A percentile compares a stretch with the other conserved stretches of the same genome.
Evolutionary conservation across 306 rosid species (phyloP).

Genomic region (Cyamopsis tetragonoloba): DNA sequence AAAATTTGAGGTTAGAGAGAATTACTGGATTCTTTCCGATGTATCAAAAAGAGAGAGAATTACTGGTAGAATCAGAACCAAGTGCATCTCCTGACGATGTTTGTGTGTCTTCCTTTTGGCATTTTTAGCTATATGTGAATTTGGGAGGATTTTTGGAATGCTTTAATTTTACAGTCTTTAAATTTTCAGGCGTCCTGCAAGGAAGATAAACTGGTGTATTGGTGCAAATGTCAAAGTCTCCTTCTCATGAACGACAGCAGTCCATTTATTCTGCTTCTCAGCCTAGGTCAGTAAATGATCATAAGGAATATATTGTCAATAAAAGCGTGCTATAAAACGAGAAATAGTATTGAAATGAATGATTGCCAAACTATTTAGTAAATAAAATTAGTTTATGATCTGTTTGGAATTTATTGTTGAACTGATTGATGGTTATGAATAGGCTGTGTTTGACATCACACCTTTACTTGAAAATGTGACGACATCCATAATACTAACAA

Average conservation of each 20-base stretch:
- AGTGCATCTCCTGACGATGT: slow-evolving; percentile 5
- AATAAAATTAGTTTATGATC: not conserved
- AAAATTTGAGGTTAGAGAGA: no score
- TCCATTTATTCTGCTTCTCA: slow-evolving; percentile 38
- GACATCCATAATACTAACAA: slow-evolving; percentile 15
- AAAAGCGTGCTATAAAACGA: not conserved
- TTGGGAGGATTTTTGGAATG: slow-evolving; percentile 13
- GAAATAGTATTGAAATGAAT: not conserved
- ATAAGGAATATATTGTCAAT: not conserved
- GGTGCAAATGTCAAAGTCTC: slow-evolving; percentile 79
- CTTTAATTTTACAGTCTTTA: slow-evolving; percentile 15
- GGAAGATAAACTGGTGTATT: slow-evolving; percentile 34
- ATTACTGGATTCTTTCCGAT: no score
- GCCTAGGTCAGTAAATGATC: slow-evolving; percentile 42
- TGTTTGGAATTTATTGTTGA: not conserved
- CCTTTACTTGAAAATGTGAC: slow-evolving; percentile 14
- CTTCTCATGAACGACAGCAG: slow-evolving; percentile 44
- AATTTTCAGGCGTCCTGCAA: slow-evolving; percentile 46
- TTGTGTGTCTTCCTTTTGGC: not conserved
- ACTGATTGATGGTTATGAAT: slow-evolving; percentile 6
- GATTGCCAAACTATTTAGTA: not conserved
- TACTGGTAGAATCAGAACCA: not conserved
- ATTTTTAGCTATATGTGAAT: not conserved
- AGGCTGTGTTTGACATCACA: slow-evolving; percentile 6
- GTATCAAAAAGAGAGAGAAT: no score